A percentile compares a stretch with the other conserved stretches of the same genome.
Evolutionary conservation across 1,284 basidiomycete species (phyloP).

Genomic region (Hemileia vastatrix): DNA sequence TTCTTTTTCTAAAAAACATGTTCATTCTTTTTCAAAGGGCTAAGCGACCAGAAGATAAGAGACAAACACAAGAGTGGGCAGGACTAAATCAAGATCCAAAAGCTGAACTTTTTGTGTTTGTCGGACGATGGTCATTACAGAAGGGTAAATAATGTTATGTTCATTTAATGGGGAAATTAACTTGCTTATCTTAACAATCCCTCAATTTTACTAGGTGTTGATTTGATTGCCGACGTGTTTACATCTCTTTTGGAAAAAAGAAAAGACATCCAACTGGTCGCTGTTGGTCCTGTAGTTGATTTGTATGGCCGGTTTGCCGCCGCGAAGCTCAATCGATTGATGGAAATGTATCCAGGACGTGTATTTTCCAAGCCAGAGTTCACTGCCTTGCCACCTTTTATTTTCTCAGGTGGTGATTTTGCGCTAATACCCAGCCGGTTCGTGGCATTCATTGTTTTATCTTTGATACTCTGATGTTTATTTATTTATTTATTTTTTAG

Average conservation of each 20-base stretch:
- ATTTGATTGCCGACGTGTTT: constrained; percentile 87
- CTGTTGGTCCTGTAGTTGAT: constrained; percentile 85
- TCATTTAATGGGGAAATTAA: too few species aligned
- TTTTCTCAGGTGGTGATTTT: constrained; percentile 88
- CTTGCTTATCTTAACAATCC: too few species aligned
- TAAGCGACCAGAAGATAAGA: constrained; percentile 73
- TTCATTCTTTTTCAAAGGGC: too few species aligned
- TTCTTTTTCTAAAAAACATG: too few species aligned
- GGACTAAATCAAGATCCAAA: constrained; percentile 77
- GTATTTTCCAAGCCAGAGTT: constrained; percentile 89
- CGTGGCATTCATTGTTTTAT: not conserved
- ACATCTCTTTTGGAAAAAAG: constrained; percentile 76
- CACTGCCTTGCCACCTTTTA: constrained; percentile 78
- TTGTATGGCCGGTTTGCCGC: constrained; percentile 86
- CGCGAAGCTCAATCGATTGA: constrained; percentile 76
- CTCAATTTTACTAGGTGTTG: too few species aligned
- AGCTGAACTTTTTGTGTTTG: constrained; percentile 82
- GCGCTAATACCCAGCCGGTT: constrained; percentile 61
- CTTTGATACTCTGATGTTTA: not conserved
- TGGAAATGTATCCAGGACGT: constrained; percentile 87
- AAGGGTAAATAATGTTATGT: too few species aligned
- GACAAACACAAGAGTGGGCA: constrained; percentile 87
- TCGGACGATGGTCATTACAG: constrained; percentile 92
- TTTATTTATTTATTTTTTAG: constrained; percentile 51
- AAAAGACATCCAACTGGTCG: constrained; percentile 70